Conservation (phyloP, 1,284 basidiomycete genomes). For the Inonotus hispidus region DNA sequence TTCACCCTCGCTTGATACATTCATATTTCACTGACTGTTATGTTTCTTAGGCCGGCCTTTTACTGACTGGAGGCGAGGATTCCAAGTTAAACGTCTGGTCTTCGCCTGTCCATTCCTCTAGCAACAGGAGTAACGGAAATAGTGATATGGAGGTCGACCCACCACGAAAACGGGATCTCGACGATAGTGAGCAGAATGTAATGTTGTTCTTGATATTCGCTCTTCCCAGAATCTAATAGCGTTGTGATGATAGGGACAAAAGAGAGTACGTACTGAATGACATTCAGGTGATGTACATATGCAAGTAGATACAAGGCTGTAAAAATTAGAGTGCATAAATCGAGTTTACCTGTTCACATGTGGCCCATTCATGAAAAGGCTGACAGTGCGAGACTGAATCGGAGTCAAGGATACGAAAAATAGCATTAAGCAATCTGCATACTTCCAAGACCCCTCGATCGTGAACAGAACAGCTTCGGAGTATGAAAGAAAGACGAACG, state of each 20-base stretch:
- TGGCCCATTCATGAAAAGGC: too few relatives aligned
- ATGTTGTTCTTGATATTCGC: background rate
- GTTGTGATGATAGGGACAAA: background rate
- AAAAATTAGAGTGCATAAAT: too few relatives aligned
- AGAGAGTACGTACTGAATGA: constrained; percentile 12
- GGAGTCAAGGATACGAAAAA: too few relatives aligned
- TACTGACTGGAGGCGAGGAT: constrained; percentile 64
- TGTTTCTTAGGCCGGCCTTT: constrained; percentile 34
- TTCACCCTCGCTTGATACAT: constrained; percentile 5
- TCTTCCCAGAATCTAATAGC: background rate
- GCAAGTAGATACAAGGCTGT: too few relatives aligned
- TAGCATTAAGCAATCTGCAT: too few relatives aligned
- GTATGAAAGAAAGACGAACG: too few relatives aligned
- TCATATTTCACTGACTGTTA: constrained; percentile 3
- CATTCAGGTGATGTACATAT: background rate
- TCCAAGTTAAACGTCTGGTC: constrained; percentile 50
- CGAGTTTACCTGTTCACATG: too few relatives aligned
- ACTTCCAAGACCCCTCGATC: too few relatives aligned
- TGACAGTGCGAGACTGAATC: too few relatives aligned
- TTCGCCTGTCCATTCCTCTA: constrained; percentile 16
- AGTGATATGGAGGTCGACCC: constrained; percentile 19
- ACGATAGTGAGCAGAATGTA: constrained; percentile 29
- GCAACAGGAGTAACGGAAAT: constrained; percentile 9
- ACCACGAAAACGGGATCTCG: constrained; percentile 27
- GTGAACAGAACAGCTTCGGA: too few relatives aligned